Base-by-base conservation (phyloP, 2,329 filamentous ascomycete genomes). In the Sclerotinia nivalis region DNA sequence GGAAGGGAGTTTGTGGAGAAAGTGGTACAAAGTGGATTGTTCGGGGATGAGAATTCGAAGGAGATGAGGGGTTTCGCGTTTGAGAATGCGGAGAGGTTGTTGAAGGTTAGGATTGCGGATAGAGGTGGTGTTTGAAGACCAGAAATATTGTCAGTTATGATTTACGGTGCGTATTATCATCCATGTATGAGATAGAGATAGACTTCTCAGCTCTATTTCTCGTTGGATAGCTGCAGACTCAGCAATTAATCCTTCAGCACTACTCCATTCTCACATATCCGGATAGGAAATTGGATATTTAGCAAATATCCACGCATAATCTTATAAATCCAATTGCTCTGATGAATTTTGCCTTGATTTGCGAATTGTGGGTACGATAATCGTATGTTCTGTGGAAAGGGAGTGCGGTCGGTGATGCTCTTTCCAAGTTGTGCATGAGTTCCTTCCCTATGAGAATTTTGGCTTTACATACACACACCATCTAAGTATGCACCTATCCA, bases 51-150 rank as follows among this genome's bases (percentile, higher is more conserved):
- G 64, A 18, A 43, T 43, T 82, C 76, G 0, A 76, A 79, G 37
- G 82, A 86, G 68, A 80, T 86, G 73, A 82, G 84, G 59, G 79
- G 76, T 55, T 83, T 88, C 73, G 82, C 80, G 0, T 84, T 82
- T 76, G 78, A 78, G 71, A 88, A 88, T 78, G 84, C 85, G 5
- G 82, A 85, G 74, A 80, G 76, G 47, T 75, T 87, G 72, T 75
- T 87, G 65, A 70, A 54, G 34, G n/a, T 75, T n/a, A 72, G 73
- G 47, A n/a, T 28, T 15, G 34, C 0, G 49, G 40, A 67, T 1
- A 9, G 13, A 37, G 31, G 22, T n/a, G 25, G 15, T 25, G 2
- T 15, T 62, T 64, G 4, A 20, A 13, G 31, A 25, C 9, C 6
- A 12, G 12, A 43, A 25, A 3, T 40, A 13, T 15, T n/a, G 22